Conservation (phyloP, 805 yeast species). For the Lachancea meyersii region DNA sequence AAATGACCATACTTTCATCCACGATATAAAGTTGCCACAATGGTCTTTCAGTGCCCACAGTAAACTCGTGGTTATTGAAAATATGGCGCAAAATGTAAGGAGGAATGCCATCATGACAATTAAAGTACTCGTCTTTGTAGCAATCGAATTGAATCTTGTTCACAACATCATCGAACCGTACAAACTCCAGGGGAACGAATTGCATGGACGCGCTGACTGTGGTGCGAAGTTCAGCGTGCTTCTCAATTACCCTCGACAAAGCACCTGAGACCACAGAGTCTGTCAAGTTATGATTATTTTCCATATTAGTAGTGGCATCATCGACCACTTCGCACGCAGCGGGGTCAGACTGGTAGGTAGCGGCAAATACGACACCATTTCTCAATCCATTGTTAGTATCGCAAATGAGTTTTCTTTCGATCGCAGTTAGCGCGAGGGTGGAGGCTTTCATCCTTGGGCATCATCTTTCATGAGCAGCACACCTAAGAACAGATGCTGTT, state of each 20-base stretch:
- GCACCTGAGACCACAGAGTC: slow-evolving; percentile 17
- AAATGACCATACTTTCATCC: slow-evolving; percentile 24
- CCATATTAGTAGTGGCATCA: slow-evolving; percentile 21
- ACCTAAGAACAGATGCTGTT: no score
- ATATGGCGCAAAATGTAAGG: slow-evolving; percentile 26
- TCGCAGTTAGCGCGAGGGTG: slow-evolving; percentile 6
- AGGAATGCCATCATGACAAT: slow-evolving; percentile 27
- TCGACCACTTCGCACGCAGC: slow-evolving; percentile 10
- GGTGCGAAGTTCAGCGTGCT: slow-evolving; percentile 22
- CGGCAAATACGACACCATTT: slow-evolving; percentile 27
- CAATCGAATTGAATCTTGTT: slow-evolving; percentile 21
- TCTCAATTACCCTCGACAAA: slow-evolving; percentile 17
- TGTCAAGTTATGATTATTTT: slow-evolving; percentile 17
- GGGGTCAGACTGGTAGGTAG: slow-evolving; percentile 13
- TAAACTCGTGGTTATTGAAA: slow-evolving; percentile 21
- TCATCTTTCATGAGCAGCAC: no score
- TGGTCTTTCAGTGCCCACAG: slow-evolving; percentile 18
- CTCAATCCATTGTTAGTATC: slow-evolving; percentile 15
- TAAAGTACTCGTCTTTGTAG: slow-evolving; percentile 22
- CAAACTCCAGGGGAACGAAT: slow-evolving; percentile 18
- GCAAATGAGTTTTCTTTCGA: slow-evolving; percentile 22
- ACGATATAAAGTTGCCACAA: slow-evolving; percentile 26
- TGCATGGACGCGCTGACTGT: slow-evolving; percentile 23
- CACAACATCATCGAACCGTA: slow-evolving; percentile 21
- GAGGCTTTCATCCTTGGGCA: neutral